Percentiles rank a stretch among this genome's conserved stretches.
Conservation (phyloP, 208 protist species). For the Trypanosoma cruzi region DNA sequence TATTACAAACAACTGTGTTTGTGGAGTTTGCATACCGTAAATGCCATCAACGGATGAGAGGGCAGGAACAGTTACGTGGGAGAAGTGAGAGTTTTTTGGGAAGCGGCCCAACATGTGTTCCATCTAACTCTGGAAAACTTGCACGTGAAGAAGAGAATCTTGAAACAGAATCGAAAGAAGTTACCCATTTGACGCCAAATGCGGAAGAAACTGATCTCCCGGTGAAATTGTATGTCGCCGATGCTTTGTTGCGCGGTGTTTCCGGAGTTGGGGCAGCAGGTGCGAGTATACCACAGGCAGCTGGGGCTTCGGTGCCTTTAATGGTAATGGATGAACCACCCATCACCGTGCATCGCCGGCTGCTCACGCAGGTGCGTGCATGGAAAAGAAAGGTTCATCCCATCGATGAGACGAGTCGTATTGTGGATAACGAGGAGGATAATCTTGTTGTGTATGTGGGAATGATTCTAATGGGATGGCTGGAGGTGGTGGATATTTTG, state of each 20-base stretch:
- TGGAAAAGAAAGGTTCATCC: slow-evolving; percentile 66
- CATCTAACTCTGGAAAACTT: not conserved
- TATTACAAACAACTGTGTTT: slow-evolving; percentile 78
- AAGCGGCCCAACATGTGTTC: not conserved
- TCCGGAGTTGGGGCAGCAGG: not conserved
- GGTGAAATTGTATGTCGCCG: not conserved
- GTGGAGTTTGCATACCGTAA: slow-evolving; percentile 21
- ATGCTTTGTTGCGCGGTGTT: too few species aligned
- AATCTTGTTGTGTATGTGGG: slow-evolving; percentile 83
- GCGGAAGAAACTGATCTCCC: not conserved
- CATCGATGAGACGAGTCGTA: slow-evolving; percentile 62
- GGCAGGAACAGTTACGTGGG: not conserved
- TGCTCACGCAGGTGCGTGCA: slow-evolving; percentile 44
- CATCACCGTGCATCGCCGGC: slow-evolving; percentile 29
- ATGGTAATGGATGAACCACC: slow-evolving; percentile 4
- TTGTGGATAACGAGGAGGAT: slow-evolving; percentile 76
- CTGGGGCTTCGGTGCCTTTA: not conserved
- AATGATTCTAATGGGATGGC: slow-evolving; percentile 82
- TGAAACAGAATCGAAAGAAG: not conserved
- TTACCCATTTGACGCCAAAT: not conserved
- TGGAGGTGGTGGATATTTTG: slow-evolving; percentile 81
- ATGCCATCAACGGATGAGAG: not conserved
- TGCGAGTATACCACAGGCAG: not conserved
- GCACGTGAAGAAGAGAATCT: not conserved
- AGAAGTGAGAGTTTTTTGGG: not conserved